These are phyloP conservation scores for Proliferodiscus dingleyae DNA, from an alignment of 2,329 filamentous ascomycete genomes.

Conservation along the genomic window DNA sequence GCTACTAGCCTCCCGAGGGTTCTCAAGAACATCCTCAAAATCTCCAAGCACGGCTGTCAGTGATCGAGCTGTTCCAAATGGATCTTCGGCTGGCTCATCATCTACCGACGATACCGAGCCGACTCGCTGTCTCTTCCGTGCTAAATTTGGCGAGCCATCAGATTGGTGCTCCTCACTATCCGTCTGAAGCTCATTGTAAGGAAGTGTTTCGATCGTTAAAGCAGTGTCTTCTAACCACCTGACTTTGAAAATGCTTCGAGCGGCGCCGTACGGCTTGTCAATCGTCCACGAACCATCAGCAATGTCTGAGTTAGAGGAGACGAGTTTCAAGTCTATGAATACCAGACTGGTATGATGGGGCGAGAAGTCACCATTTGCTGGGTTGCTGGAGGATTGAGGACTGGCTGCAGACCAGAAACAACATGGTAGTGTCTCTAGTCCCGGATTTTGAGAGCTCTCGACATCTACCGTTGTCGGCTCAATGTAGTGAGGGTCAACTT, in stretches of 20 bases:
- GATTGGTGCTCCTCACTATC: constrained; percentile 19
- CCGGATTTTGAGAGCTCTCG: constrained; percentile 20
- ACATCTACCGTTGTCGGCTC: constrained; percentile 19
- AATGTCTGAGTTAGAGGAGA: constrained; percentile 3
- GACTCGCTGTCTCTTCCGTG: background rate
- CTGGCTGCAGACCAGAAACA: constrained; percentile 6
- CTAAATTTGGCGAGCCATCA: constrained; percentile 1
- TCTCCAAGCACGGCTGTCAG: constrained; percentile 21
- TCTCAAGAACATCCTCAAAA: constrained; percentile 22
- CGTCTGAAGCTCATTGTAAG: constrained; percentile 37
- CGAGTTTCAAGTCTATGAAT: constrained; percentile 3
- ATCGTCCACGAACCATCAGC: constrained; percentile 16
- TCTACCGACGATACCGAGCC: background rate
- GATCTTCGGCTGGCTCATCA: constrained; percentile 1
- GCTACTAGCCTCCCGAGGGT: constrained; percentile 13
- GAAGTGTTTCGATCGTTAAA: constrained; percentile 38
- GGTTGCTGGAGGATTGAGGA: too few species aligned
- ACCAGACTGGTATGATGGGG: background rate
- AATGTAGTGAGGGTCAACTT: constrained; percentile 5
- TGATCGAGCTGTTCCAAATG: constrained; percentile 17
- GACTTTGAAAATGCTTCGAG: constrained; percentile 6
- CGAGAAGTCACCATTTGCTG: background rate
- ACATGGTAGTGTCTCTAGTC: constrained; percentile 23
- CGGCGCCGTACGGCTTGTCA: background rate
- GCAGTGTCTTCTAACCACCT: constrained; percentile 33